Percentiles rank a stretch among this genome's conserved stretches.
Evolutionary conservation across 2,329 filamentous ascomycete genomes (phyloP).

Genomic region (Phialocephala sp.): DNA sequence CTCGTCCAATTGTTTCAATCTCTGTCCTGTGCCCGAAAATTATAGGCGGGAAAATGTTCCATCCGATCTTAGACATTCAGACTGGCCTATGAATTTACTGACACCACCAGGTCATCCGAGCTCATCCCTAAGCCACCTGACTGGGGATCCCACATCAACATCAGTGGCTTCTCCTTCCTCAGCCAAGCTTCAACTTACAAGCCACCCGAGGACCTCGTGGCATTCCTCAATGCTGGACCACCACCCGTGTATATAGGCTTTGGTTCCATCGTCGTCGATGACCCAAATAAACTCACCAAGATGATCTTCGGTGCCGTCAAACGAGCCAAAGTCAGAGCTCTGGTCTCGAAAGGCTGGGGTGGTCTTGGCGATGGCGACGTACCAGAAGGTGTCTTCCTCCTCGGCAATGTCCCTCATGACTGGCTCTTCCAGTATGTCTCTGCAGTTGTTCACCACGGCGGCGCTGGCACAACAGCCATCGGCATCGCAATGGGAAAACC

Average conservation of each 20-base stretch:
- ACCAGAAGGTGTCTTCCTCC: constrained; percentile 71
- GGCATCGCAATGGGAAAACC: constrained; percentile 73
- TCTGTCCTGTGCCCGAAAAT: too few relatives aligned
- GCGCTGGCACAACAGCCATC: constrained; percentile 76
- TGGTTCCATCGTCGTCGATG: constrained; percentile 76
- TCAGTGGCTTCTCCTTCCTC: constrained; percentile 79
- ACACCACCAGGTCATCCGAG: constrained; percentile 48
- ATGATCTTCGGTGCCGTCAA: constrained; percentile 73
- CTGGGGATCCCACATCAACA: constrained; percentile 72
- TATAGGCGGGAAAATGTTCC: not conserved
- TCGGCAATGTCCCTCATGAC: constrained; percentile 77
- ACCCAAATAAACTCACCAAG: constrained; percentile 69
- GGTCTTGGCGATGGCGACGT: constrained; percentile 61
- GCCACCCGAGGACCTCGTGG: constrained; percentile 58
- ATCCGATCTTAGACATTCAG: not conserved
- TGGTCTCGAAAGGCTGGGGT: constrained; percentile 79
- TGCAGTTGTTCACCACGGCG: constrained; percentile 74
- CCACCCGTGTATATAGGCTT: constrained; percentile 77
- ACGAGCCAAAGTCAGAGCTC: constrained; percentile 67
- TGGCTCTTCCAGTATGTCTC: constrained; percentile 74
- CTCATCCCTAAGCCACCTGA: constrained; percentile 70
- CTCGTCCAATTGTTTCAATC: not conserved
- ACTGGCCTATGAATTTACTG: not conserved
- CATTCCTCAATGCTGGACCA: constrained; percentile 61
- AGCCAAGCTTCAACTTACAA: constrained; percentile 61